Conservation (phyloP, 139 green algal species). For the Coccomyxa sp. region DNA sequence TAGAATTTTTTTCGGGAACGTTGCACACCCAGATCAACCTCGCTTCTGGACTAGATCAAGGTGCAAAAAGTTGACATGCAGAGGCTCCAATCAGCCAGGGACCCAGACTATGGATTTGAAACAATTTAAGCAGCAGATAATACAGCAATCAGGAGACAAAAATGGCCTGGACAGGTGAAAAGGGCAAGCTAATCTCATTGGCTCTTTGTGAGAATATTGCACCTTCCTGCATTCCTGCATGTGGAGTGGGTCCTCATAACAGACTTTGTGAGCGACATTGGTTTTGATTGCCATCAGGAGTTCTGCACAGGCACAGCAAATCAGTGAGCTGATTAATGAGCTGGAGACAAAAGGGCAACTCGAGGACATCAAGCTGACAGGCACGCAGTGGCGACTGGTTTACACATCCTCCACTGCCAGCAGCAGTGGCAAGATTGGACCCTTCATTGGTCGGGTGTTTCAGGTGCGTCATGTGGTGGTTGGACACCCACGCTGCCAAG, state of each 20-base stretch:
- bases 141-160: not conserved
- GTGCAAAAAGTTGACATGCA: not conserved
- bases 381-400: constrained; percentile 10
- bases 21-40: not conserved
- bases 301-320: constrained; percentile 1
- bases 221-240: not conserved
- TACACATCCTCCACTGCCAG: constrained; percentile 19
- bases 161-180: not conserved
- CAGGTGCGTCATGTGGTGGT: constrained; percentile 13
- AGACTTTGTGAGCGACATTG: not conserved
- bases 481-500: not conserved
- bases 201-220: not conserved
- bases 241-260: not conserved
- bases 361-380: constrained; percentile 15
- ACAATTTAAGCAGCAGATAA: not conserved
- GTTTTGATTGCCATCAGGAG: not conserved
- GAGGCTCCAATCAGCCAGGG: no score
- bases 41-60: not conserved
- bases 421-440: constrained; percentile 27
- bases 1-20: not conserved
- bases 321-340: not conserved
- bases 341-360: constrained; percentile 8
- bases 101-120: no score
- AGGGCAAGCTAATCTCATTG: not conserved
- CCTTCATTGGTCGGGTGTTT: constrained; percentile 27